Evolutionary conservation across 495 filamentous ascomycete species (phyloP).

Genomic region (Umbilicaria muhlenbergii): DNA sequence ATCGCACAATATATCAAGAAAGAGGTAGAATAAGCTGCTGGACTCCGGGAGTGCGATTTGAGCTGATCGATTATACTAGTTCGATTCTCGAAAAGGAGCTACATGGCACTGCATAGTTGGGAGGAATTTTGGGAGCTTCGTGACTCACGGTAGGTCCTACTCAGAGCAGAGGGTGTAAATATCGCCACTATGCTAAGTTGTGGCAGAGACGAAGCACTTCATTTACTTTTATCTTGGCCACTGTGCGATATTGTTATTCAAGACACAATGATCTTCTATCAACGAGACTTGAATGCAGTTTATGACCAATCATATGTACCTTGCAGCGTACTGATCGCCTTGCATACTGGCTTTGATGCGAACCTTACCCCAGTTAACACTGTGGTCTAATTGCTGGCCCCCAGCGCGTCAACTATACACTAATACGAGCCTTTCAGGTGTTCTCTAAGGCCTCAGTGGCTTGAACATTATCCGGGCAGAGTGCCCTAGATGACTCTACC

Average conservation of each 20-base stretch:
- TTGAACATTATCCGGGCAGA: too few relatives aligned
- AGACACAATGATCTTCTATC: constrained; percentile 60
- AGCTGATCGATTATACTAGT: constrained; percentile 34
- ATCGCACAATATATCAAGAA: constrained; percentile 97
- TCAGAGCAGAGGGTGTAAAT: background rate
- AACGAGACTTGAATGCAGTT: too few relatives aligned
- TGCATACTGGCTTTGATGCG: too few relatives aligned
- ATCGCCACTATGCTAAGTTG: background rate
- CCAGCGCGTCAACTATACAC: too few relatives aligned
- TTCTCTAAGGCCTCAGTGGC: too few relatives aligned
- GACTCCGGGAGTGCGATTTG: background rate
- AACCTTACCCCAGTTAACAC: too few relatives aligned
- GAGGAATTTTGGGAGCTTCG: constrained; percentile 96
- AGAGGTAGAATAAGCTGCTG: constrained; percentile 41
- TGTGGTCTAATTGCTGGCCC: too few relatives aligned
- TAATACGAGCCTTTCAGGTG: too few relatives aligned
- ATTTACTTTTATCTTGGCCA: constrained; percentile 99
- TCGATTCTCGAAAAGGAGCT: constrained; percentile 78
- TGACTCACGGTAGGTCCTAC: constrained; percentile 71
- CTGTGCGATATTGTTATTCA: constrained; percentile 96
- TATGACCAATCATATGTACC: too few relatives aligned
- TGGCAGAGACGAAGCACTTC: constrained; percentile 92
- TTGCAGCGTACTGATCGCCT: too few relatives aligned
- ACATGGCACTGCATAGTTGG: constrained; percentile 99
- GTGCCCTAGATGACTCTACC: too few relatives aligned